These are phyloP conservation scores for Hansenula lynferdii DNA, from an alignment of 1,139 yeast genomes.

Conservation along the genomic window DNA sequence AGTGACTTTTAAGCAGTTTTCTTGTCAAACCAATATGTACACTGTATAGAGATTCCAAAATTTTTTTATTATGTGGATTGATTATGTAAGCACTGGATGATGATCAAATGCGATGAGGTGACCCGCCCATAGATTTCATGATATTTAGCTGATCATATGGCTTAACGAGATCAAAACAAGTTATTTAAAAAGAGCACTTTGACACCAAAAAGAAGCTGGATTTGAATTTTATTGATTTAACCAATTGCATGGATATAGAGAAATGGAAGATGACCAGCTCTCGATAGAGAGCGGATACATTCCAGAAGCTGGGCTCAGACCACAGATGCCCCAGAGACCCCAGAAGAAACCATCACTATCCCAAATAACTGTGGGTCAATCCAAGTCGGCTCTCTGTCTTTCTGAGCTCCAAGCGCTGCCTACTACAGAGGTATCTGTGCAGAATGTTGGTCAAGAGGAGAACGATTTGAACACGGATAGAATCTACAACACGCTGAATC, in stretches of 20 bases:
- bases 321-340: constrained; percentile 11
- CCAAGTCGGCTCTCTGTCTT: constrained; percentile 7
- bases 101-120: constrained; percentile 1
- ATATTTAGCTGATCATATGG: too few species aligned
- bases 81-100: background rate
- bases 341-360: constrained; percentile 17
- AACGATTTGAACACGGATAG: constrained; percentile 7
- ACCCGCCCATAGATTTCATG: background rate
- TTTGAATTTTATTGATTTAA: too few species aligned
- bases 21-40: background rate
- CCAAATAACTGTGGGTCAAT: constrained; percentile 16
- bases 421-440: constrained; percentile 19
- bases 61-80: background rate
- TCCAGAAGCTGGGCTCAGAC: constrained; percentile 2
- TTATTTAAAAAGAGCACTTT: too few species aligned
- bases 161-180: too few species aligned
- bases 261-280: background rate
- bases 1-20: background rate
- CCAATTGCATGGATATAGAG: background rate
- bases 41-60: background rate
- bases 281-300: constrained; percentile 1
- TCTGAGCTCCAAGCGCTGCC: constrained; percentile 21
- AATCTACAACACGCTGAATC: constrained; percentile 9
- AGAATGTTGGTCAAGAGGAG: constrained; percentile 9
- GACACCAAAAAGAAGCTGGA: background rate